Base-by-base conservation (phyloP, 345 rosid species). In the Psidium friedrichsthalianum region DNA sequence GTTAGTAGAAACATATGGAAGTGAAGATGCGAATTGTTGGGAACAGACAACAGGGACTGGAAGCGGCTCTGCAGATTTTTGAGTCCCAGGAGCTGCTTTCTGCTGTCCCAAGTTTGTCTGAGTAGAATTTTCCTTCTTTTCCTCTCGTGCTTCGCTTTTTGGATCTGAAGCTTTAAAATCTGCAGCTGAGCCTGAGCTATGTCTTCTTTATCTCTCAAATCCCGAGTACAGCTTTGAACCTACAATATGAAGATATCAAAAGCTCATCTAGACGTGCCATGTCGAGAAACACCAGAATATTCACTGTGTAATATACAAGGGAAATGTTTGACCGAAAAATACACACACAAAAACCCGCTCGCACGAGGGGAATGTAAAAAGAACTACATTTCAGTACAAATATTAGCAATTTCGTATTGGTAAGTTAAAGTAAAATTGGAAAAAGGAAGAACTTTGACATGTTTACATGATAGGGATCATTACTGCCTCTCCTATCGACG, bases 181-280 rank as follows among this genome's bases (percentile, higher is more conserved):
- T 84, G 87, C 69, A 90, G 47, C 59, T 89, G 90, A 82, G 89
- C 89, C 84, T 87, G 91, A 47, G 93, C 90, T 87, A 93, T 93
- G 86, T 93, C 94, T 84, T 91, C 94, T 86, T 91, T 92, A 86
- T 93, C 96, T 84, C 88, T 90, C 86, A 93, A 52, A 87, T 93
- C 94, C 80, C 83, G 82, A 84, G 93, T 84, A 51, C 90, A 88
- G 78, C 87, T 88, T 84, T 88, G 90, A 74, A 92, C 94, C 94
- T 93, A 86, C 87, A 87, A 84, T 44, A 74, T 82, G 64, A 51
- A 44, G 57, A 54, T n/a, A 56, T n/a, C 85, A 83, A 82, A 56
- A 25, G 52, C 78, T 81, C 11, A 6, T 84, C 47, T 8, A 59
- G 82, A 55, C 15, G 56, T 29, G 32, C 8, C 47, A 47, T 36